Evolutionary conservation across 805 yeast genomes (phyloP).

Genomic region (Lipomyces oligophaga): DNA sequence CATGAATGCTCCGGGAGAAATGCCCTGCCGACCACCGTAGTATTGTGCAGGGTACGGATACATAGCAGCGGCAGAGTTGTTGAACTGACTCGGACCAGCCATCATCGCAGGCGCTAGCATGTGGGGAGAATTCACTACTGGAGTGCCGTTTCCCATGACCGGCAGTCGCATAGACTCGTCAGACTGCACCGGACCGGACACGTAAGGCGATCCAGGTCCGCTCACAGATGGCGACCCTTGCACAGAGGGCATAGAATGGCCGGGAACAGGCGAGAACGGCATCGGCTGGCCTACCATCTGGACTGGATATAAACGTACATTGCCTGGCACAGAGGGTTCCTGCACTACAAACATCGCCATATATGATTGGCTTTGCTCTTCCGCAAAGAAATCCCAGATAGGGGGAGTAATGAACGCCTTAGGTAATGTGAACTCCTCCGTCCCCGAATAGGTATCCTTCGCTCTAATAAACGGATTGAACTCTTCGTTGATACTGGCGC

Average conservation of each 20-base stretch:
- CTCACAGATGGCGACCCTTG: conserved; percentile 18
- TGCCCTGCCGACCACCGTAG: conserved; percentile 11
- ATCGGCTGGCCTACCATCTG: conserved; percentile 20
- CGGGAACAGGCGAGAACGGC: conserved; percentile 24
- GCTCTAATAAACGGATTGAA: conserved; percentile 26
- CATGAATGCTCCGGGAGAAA: conserved; percentile 20
- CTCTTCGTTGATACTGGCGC: conserved; percentile 9
- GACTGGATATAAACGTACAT: conserved; percentile 13
- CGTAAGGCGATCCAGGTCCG: conserved; percentile 19
- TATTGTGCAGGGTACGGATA: conserved; percentile 17
- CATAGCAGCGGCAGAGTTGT: conserved; percentile 12
- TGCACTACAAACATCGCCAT: conserved; percentile 16
- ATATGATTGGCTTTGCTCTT: conserved; percentile 6
- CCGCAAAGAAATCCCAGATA: conserved; percentile 17
- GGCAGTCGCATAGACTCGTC: conserved; percentile 19
- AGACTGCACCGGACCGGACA: conserved; percentile 11
- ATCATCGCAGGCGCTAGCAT: conserved; percentile 20
- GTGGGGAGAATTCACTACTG: conserved; percentile 22
- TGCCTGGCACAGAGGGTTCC: conserved; percentile 10
- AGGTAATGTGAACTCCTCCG: conserved; percentile 12
- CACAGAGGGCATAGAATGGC: conserved; percentile 9
- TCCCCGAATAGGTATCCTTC: conserved; percentile 16
- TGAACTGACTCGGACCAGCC: conserved; percentile 12
- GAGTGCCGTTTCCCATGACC: conserved; percentile 18
- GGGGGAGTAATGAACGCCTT: conserved; percentile 22